Evolutionary conservation across 2,329 filamentous ascomycete genomes (phyloP), one percentile per base, ranked within the genome.

Genomic region (Sclerotinia sclerotiorum): DNA sequence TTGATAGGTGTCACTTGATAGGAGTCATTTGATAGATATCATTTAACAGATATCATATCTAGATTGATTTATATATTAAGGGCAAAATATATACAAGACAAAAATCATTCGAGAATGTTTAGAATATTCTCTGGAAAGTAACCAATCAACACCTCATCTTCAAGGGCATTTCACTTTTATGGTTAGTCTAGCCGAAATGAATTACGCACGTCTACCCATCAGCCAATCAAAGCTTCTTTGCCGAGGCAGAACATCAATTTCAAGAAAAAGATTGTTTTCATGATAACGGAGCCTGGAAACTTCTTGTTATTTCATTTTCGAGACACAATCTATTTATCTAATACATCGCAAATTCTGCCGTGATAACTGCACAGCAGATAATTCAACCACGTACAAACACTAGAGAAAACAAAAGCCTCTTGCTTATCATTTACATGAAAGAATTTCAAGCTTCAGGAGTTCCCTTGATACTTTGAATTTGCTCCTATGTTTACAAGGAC

Each of bases 41-140:
- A 39, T 39, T 13, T 11, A 17, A 17, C 8, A 29, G 24, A 54
- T 15, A 54, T 27, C 29, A n/a, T 29, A 19, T 32, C 19, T 54
- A 54, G 5, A 55, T n/a, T 19, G 5, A 55, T n/a, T 19, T 55
- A 35, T n/a, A 56, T 39, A n/a, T 56, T 4, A 17, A 57, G 21
- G 55, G 32, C 6, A 32, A 17, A 42, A 42, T 39, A 57, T 57
- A 57, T 39, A 17, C 19, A 10, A 57, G 32, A 35, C n/a, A 39
- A 32, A 48, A 35, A 32, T 32, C 17, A 61, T 29, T 48, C 57
- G 24, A 60, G 57, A 60, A 60, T 62, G 27, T n/a, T 63, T 63
- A n/a, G 44, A 63, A 63, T 49, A 15, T 51, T 63, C 44, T 52
- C 39, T 39, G 19, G 24, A 42, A 39, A 46, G 39, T 39, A 57